phyloP scores from a whole-genome alignment of 2,329 filamentous ascomycete species.

The Apiospora sp. region DNA sequence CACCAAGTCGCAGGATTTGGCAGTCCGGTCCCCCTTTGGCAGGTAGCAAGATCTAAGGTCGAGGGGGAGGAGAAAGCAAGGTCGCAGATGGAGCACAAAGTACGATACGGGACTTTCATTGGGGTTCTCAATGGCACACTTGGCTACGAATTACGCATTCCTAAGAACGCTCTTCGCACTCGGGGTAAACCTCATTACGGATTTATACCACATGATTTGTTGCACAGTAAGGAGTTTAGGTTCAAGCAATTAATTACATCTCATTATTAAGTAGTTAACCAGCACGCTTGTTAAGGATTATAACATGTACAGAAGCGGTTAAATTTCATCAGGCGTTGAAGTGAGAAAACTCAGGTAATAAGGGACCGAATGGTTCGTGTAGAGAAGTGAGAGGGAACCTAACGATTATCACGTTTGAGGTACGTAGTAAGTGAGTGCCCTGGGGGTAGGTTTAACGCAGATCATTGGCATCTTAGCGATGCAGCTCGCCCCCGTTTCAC shows the following conservation, averaged over 20 bases:
- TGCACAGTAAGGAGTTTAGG: conserved; percentile 23
- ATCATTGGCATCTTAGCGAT: too few species aligned
- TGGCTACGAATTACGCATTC: conserved; percentile 18
- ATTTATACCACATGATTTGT: conserved; percentile 20
- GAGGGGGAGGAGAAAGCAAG: background rate
- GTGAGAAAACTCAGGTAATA: background rate
- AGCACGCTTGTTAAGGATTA: background rate
- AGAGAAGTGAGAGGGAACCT: too few species aligned
- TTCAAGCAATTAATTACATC: conserved; percentile 17
- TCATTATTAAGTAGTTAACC: background rate
- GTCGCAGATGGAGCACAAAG: background rate
- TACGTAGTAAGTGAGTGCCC: background rate
- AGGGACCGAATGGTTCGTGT: background rate
- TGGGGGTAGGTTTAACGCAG: too few species aligned
- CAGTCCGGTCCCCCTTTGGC: background rate
- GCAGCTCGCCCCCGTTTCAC: too few species aligned
- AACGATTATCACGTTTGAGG: too few species aligned
- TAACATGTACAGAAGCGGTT: background rate
- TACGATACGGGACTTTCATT: conserved; percentile 8
- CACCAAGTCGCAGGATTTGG: background rate
- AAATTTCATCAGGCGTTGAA: background rate
- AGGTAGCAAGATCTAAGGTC: background rate
- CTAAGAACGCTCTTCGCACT: conserved; percentile 12
- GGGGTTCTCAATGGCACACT: conserved; percentile 12
- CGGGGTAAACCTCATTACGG: conserved; percentile 6